Evolutionary conservation across 2,329 filamentous ascomycete genomes (phyloP).

Genomic region (Trichoderma simmonsii): DNA sequence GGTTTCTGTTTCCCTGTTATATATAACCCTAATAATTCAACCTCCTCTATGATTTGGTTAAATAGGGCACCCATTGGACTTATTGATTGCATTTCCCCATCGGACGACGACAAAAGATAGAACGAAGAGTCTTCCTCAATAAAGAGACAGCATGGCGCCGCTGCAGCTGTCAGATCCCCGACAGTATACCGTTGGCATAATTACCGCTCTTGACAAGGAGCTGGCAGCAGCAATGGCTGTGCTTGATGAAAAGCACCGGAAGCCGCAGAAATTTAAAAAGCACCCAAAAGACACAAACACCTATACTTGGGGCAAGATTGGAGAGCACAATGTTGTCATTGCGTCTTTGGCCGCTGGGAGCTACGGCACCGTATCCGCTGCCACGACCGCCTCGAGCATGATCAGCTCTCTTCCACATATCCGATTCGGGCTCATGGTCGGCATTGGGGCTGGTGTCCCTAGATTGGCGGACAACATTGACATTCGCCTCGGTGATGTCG

Average conservation of each 20-base stretch:
- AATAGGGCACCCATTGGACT: background rate
- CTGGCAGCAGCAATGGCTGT: background rate
- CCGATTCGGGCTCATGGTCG: background rate
- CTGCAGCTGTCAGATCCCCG: background rate
- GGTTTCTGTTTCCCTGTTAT: no score
- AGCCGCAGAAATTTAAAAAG: background rate
- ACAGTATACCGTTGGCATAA: background rate
- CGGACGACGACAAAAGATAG: background rate
- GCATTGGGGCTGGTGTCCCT: background rate
- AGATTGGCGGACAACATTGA: background rate
- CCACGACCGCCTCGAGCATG: background rate
- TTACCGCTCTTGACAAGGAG: background rate
- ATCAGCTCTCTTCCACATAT: background rate
- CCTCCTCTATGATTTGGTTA: background rate
- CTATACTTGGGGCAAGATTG: background rate
- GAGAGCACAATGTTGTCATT: background rate
- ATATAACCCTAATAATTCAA: fast-evolving
- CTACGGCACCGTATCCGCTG: background rate
- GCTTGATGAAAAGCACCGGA: background rate
- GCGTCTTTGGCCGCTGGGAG: background rate
- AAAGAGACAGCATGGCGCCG: background rate
- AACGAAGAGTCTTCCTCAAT: background rate
- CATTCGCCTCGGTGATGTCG: background rate
- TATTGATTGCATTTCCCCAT: background rate
- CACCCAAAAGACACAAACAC: background rate